Conservation (phyloP, 169 alveolate genomes). For the Cryptosporidium parvum region DNA sequence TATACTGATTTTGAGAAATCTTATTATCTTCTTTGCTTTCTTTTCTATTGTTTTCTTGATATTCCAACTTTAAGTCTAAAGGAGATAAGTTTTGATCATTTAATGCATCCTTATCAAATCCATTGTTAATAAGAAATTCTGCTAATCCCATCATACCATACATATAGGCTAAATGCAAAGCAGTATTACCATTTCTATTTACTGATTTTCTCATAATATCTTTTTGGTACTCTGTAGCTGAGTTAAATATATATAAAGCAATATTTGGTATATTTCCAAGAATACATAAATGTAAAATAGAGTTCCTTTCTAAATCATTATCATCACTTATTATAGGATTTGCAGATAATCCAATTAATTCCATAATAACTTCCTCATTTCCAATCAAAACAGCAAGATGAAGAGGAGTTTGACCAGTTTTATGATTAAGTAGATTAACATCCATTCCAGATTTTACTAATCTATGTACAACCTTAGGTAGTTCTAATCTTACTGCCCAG, state of each 20-base stretch:
- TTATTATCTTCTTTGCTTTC: not conserved
- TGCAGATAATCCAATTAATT: slow-evolving; percentile 48
- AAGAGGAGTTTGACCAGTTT: slow-evolving; percentile 43
- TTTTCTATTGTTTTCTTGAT: not conserved
- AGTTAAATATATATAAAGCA: slow-evolving; percentile 34
- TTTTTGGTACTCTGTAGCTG: slow-evolving; percentile 41
- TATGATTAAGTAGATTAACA: slow-evolving; percentile 10
- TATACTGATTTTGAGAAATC: not conserved
- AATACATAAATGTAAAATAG: slow-evolving; percentile 39
- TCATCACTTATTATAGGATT: slow-evolving; percentile 21
- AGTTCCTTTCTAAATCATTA: slow-evolving; percentile 15
- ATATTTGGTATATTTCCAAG: slow-evolving; percentile 46
- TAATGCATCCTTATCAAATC: slow-evolving; percentile 3
- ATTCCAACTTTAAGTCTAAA: slow-evolving; percentile 13
- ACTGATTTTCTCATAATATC: slow-evolving; percentile 19
- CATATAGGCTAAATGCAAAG: slow-evolving; percentile 56
- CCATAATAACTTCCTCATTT: slow-evolving; percentile 40
- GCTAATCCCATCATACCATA: slow-evolving; percentile 61
- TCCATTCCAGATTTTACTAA: slow-evolving; percentile 48
- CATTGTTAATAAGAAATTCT: slow-evolving; percentile 5
- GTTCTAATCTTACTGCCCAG: slow-evolving; percentile 56
- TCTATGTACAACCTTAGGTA: slow-evolving; percentile 57
- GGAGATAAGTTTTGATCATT: slow-evolving; percentile 29
- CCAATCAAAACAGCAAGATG: slow-evolving; percentile 20
- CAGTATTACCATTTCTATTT: slow-evolving; percentile 32